phyloP scores from a whole-genome alignment of 768 basidiomycete genomes.

The Sporobolomyces pararoseus region DNA sequence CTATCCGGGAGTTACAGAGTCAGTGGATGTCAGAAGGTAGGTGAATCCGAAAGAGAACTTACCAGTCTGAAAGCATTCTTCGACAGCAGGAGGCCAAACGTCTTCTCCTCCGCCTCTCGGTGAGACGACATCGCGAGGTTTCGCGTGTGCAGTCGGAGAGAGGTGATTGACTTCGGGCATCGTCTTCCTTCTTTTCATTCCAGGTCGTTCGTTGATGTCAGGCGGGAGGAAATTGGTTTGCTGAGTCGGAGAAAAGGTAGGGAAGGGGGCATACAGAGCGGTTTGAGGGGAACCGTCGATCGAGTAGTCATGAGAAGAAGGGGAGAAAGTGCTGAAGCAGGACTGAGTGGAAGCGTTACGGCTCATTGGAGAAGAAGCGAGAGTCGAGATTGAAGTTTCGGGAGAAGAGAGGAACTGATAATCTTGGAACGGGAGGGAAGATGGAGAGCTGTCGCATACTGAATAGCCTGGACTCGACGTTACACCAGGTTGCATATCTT shows the following conservation, averaged over 20 bases:
- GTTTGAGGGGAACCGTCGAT: constrained; percentile 2
- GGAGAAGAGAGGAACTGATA: constrained; percentile 25
- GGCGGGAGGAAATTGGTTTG: neutral
- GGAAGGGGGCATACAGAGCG: neutral
- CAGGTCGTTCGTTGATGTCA: constrained; percentile 4
- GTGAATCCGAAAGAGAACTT: neutral
- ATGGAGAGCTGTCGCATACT: constrained; percentile 6
- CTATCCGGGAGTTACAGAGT: constrained; percentile 16
- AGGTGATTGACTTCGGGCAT: constrained; percentile 12
- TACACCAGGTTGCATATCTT: constrained; percentile 9
- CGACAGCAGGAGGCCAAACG: constrained; percentile 44
- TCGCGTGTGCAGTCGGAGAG: constrained; percentile 4
- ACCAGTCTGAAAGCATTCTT: constrained; percentile 44
- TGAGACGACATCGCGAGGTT: neutral
- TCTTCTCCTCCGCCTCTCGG: constrained; percentile 40
- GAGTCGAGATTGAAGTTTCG: constrained; percentile 16
- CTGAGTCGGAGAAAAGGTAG: neutral
- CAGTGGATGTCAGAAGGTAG: neutral
- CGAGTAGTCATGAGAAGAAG: neutral
- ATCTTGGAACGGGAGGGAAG: neutral
- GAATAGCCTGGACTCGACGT: neutral
- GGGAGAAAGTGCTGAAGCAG: constrained; percentile 14
- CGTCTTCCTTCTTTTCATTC: constrained; percentile 35
- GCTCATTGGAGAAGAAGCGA: constrained; percentile 37
- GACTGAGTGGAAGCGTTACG: constrained; percentile 26